A percentile compares a stretch with the other conserved stretches of the same genome.
Evolutionary conservation across 2,329 filamentous ascomycete genomes (phyloP).

Genomic region (Calonectria pseudoreteaudii): DNA sequence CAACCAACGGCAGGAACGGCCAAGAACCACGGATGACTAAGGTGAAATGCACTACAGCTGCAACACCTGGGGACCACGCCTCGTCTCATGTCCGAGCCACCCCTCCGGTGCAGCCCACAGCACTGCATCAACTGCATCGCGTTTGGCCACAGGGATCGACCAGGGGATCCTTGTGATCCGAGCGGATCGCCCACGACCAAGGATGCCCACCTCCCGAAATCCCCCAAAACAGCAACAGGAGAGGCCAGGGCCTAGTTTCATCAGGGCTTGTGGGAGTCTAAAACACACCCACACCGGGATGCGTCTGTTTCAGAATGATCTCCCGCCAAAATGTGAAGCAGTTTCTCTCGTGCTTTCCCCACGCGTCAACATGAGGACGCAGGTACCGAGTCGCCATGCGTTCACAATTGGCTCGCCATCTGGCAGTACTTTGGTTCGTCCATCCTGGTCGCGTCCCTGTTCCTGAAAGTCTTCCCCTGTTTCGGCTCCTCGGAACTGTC

Average conservation of each 20-base stretch:
- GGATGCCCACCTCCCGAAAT: neutral
- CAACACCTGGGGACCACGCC: conserved; percentile 31
- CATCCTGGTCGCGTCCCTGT: neutral
- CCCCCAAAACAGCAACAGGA: conserved; percentile 17
- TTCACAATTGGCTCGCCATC: neutral
- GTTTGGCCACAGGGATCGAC: neutral
- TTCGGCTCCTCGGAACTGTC: conserved; percentile 10
- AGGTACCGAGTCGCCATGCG: neutral
- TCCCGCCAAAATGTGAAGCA: conserved; percentile 14
- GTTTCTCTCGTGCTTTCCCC: neutral
- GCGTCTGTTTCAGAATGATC: conserved; percentile 19
- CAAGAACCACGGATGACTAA: conserved; percentile 16
- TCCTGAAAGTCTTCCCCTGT: conserved; percentile 10
- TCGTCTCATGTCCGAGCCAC: conserved; percentile 26
- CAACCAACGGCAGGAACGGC: conserved; percentile 5
- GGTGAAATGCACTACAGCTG: conserved; percentile 17
- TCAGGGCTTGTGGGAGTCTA: conserved; percentile 1
- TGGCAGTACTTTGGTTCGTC: neutral
- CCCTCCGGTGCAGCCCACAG: neutral
- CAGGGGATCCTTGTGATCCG: conserved; percentile 7
- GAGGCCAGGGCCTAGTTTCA: conserved; percentile 22
- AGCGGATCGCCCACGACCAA: conserved; percentile 3
- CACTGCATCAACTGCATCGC: conserved; percentile 1
- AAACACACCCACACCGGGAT: conserved; percentile 14
- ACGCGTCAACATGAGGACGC: neutral